These are phyloP conservation scores for Mychonastes homosphaera DNA, from an alignment of 139 green algal species.

Conservation along the genomic window DNA sequence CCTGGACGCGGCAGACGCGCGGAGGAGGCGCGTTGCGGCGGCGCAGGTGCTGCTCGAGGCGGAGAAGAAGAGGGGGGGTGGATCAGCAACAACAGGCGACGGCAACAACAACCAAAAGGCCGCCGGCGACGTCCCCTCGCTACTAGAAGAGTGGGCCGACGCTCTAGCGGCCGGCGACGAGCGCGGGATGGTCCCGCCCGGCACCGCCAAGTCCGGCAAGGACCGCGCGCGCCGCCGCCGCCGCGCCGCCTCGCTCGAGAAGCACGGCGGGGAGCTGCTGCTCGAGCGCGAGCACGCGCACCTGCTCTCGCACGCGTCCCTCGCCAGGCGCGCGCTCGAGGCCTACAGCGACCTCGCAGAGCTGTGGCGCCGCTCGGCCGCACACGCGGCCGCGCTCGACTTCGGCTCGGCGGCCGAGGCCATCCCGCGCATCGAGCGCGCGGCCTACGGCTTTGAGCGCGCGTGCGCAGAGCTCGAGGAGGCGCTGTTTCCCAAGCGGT, in stretches of 20 bases:
- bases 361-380: conserved; percentile 9
- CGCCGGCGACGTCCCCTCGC: no score
- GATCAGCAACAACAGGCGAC: no score
- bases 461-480: conserved; percentile 9
- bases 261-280: conserved; percentile 7
- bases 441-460: conserved; percentile 3
- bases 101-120: no score
- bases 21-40: conserved; percentile 14
- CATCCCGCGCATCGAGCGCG: conserved; percentile 3
- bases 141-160: no score
- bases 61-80: conserved; percentile 11
- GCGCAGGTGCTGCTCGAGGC: conserved; percentile 31
- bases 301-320: no score
- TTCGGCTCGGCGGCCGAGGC: conserved; percentile 12
- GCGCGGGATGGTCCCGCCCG: neutral
- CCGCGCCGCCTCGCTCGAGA: neutral
- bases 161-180: no score
- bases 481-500: no score
- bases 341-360: conserved; percentile 1
- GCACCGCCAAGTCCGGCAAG: neutral
- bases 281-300: conserved; percentile 3
- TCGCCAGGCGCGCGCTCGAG: no score
- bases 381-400: neutral
- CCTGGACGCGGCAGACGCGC: neutral
- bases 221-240: neutral